phyloP scores from a whole-genome alignment of 2,329 filamentous ascomycete species.

The Pseudogymnoascus sp. region DNA sequence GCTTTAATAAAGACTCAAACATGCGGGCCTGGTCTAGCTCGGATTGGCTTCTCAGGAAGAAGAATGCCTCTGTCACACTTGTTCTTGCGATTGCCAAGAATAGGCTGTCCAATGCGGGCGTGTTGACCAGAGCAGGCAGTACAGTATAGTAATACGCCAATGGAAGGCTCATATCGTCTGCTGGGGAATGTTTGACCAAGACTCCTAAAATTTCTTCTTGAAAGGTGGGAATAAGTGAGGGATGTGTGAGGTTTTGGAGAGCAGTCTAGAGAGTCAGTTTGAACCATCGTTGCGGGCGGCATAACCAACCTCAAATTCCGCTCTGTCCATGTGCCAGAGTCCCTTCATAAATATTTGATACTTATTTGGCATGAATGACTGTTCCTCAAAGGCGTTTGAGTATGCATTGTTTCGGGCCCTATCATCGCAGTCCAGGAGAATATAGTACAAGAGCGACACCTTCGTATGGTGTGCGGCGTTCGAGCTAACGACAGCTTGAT shows the following conservation, averaged over 20 bases:
- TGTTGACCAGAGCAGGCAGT: conserved; percentile 60
- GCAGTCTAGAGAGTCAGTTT: conserved; percentile 42
- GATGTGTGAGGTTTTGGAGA: conserved; percentile 68
- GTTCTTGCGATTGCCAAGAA: conserved; percentile 60
- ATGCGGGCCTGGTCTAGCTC: conserved; percentile 53
- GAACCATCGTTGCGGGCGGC: conserved; percentile 5
- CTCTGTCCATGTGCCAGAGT: conserved; percentile 69
- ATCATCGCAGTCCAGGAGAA: conserved; percentile 65
- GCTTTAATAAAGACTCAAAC: conserved; percentile 56
- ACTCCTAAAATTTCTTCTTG: conserved; percentile 70
- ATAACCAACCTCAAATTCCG: conserved; percentile 52
- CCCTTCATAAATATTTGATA: conserved; percentile 78
- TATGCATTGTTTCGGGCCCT: conserved; percentile 38
- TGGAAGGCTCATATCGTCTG: conserved; percentile 54
- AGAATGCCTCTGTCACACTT: conserved; percentile 64
- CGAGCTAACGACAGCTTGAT: conserved; percentile 59
- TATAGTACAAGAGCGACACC: conserved; percentile 74
- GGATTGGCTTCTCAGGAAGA: conserved; percentile 60
- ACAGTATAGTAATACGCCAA: conserved; percentile 73
- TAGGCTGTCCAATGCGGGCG: conserved; percentile 54
- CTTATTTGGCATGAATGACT: conserved; percentile 60
- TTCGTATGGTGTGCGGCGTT: conserved; percentile 65
- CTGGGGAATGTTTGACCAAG: conserved; percentile 52
- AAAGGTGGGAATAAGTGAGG: conserved; percentile 71
- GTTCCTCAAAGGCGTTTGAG: conserved; percentile 49